Conservation (phyloP, 2,329 filamentous ascomycete species). For the Dactylella cylindrospora region DNA sequence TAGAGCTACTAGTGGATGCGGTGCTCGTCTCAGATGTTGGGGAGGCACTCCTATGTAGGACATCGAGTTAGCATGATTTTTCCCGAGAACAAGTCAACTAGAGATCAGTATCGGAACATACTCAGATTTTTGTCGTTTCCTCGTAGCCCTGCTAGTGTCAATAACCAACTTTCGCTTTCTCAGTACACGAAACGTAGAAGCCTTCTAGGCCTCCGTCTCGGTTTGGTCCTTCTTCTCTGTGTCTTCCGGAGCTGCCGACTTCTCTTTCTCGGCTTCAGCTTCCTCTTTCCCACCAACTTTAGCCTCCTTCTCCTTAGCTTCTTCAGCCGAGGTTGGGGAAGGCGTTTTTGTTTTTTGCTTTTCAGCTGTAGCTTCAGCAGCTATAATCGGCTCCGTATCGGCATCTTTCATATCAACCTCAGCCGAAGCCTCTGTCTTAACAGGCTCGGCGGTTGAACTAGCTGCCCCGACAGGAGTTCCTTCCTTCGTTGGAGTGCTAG, state of each 20-base stretch:
- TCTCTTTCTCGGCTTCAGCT: slow-evolving; percentile 14
- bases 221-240: slow-evolving; percentile 18
- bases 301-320: slow-evolving; percentile 41
- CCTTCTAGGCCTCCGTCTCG: slow-evolving; percentile 27
- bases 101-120: too few species aligned
- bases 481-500: slow-evolving; percentile 16
- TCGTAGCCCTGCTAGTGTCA: too few species aligned
- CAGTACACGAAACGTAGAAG: too few species aligned
- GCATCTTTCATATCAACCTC: slow-evolving; percentile 45
- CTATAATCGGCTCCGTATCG: slow-evolving; percentile 30
- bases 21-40: too few species aligned
- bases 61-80: too few species aligned
- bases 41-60: too few species aligned
- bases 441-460: slow-evolving; percentile 7
- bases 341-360: slow-evolving; percentile 23
- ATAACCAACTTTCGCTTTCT: too few species aligned
- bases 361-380: slow-evolving; percentile 31
- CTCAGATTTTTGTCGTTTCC: too few species aligned
- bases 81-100: too few species aligned
- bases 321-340: background rate
- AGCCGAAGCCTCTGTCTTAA: slow-evolving; percentile 24
- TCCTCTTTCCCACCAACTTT: slow-evolving; percentile 45
- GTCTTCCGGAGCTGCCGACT: slow-evolving; percentile 17
- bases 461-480: slow-evolving; percentile 20
- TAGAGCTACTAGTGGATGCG: too few species aligned